phyloP scores from a whole-genome alignment of 1,139 yeast genomes.

The Yamadazyma blattariae region DNA sequence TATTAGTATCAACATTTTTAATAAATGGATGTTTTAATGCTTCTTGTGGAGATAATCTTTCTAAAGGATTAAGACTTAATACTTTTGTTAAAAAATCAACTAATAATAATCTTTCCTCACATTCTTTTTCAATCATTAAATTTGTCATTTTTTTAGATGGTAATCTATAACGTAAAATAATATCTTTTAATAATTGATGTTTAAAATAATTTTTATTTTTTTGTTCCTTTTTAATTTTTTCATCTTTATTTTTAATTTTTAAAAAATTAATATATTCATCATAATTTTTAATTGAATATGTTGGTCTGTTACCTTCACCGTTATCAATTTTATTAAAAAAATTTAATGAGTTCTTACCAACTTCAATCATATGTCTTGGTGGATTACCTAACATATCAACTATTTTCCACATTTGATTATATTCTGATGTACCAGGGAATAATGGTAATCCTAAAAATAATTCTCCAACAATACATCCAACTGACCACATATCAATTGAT shows the following conservation, averaged over 20 bases:
- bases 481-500: conserved; percentile 97
- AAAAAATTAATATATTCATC: conserved; percentile 41
- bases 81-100: conserved; percentile 78
- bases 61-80: conserved; percentile 82
- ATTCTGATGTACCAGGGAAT: conserved; percentile 94
- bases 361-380: conserved; percentile 94
- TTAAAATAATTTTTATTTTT: conserved; percentile 85
- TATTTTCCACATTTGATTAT: conserved; percentile 82
- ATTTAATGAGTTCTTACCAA: conserved; percentile 79
- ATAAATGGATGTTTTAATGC: conserved; percentile 92
- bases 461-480: conserved; percentile 96
- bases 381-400: conserved; percentile 83
- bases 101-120: conserved; percentile 67
- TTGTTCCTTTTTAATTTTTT: conserved; percentile 60
- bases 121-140: conserved; percentile 63
- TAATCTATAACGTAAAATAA: conserved; percentile 69
- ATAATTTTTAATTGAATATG: conserved; percentile 28
- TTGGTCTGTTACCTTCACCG: conserved; percentile 27
- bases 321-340: conserved; percentile 53
- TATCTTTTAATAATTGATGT: conserved; percentile 68
- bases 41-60: conserved; percentile 95
- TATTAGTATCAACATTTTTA: conserved; percentile 17
- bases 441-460: conserved; percentile 88
- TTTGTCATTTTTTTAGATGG: conserved; percentile 73
- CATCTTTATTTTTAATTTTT: conserved; percentile 33